Evolutionary conservation across 768 basidiomycete genomes (phyloP), one percentile per base, ranked within the genome.

Genomic region (Candolleomyces aberdarensis): DNA sequence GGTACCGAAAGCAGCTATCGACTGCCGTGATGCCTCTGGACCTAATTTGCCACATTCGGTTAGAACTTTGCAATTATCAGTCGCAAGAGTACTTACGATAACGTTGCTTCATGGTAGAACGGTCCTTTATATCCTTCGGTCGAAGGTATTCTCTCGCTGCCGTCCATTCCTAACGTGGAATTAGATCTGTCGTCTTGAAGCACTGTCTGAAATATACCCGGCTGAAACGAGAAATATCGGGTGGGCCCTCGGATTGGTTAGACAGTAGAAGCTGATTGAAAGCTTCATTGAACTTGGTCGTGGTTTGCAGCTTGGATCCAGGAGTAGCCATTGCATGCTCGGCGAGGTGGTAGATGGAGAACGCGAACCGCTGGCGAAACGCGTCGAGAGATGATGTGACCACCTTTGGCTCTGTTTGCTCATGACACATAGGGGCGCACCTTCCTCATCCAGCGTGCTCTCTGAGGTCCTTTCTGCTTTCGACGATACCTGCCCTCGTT

Each of bases 241-340:
- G 84, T 75, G 87, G 9, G 87, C 88, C 40, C 83, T 77, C 14
- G 75, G 71, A 31, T 80, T 76, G 66, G 11, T 36, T 36, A 11
- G 36, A 11, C 8, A 36, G 36, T 36, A 89, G 89, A 52, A 89
- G 75, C 15, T 85, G 81, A n/a, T 77, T 72, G 69, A 89, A 89
- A 1, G 85, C 79, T 19, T 88, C 85, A 62, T 87, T 85, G 87
- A 88, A 89, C 75, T 88, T 87, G 3, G 85, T 75, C 17, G 83
- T 80, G 9, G 89, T 85, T 68, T 89, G 87, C 0, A 81, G 79
- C 50, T 81, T 81, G n/a, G 88, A 74, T 26, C 86, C 86, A 59
- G 83, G 79, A 5, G 85, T 85, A 17, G 83, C 80, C 86, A 85
- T 87, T 20, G 15, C 15, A 46, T 20, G 44, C 19, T 7, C 7